A percentile compares a stretch with the other conserved stretches of the same genome.
These are phyloP conservation scores for Acrocalymma vagum DNA, from an alignment of 2,329 filamentous ascomycete genomes.

Conservation along the genomic window DNA sequence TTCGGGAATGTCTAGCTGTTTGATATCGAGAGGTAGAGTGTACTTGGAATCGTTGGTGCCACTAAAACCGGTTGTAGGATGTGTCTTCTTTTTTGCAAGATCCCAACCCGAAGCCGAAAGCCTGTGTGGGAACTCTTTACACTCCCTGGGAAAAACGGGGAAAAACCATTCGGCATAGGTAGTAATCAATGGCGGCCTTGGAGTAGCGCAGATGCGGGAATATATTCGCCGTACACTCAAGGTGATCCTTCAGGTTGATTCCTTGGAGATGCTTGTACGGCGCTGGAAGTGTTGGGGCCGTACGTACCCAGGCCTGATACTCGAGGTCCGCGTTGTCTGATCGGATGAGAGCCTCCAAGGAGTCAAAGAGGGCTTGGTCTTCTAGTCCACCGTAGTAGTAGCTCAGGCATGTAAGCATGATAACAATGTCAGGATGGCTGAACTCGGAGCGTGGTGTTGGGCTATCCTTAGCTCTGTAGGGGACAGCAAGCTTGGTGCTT, in stretches of 20 bases:
- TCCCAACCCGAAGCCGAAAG: constrained; percentile 73
- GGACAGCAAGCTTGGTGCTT: constrained; percentile 62
- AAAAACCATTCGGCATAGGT: constrained; percentile 61
- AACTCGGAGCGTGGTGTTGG: constrained; percentile 70
- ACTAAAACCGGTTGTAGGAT: constrained; percentile 70
- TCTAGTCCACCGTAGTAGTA: constrained; percentile 71
- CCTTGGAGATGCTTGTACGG: constrained; percentile 47
- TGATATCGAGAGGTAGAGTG: constrained; percentile 64
- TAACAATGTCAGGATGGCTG: constrained; percentile 58
- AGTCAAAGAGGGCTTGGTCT: constrained; percentile 56
- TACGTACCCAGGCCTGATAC: constrained; percentile 58
- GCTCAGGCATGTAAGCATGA: constrained; percentile 28
- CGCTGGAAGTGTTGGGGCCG: constrained; percentile 28
- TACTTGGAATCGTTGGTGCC: constrained; percentile 70
- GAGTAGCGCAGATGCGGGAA: constrained; percentile 62
- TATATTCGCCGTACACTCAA: constrained; percentile 56
- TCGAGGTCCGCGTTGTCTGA: constrained; percentile 62
- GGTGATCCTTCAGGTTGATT: constrained; percentile 53
- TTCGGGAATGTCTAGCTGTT: constrained; percentile 60
- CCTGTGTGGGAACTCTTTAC: constrained; percentile 69
- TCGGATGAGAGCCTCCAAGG: constrained; percentile 56
- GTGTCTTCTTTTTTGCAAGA: constrained; percentile 55
- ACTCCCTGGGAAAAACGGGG: constrained; percentile 68
- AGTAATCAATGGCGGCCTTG: constrained; percentile 69
- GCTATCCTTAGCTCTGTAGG: constrained; percentile 70